Percentiles rank a stretch among this genome's conserved stretches.
Conservation (phyloP, 805 yeast genomes). For the Kodamaea kaohsiungensis region DNA sequence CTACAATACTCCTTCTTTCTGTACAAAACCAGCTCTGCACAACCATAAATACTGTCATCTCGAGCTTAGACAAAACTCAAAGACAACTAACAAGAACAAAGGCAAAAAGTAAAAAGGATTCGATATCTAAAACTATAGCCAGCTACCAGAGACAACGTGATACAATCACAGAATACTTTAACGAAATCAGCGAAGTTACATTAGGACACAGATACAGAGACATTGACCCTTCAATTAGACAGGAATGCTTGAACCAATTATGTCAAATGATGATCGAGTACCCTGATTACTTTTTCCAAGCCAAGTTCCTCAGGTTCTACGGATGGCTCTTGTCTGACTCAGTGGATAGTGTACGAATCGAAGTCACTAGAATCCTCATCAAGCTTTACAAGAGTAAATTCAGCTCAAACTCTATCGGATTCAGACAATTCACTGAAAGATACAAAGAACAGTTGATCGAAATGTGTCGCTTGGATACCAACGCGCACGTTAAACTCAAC, state of each 20-base stretch:
- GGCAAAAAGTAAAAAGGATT: conserved; percentile 46
- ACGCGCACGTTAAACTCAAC: conserved; percentile 51
- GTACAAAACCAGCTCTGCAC: conserved; percentile 64
- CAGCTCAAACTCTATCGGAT: conserved; percentile 50
- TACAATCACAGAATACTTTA: conserved; percentile 56
- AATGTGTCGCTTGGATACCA: conserved; percentile 50
- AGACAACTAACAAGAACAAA: conserved; percentile 38
- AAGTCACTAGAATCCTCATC: conserved; percentile 57
- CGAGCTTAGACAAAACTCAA: conserved; percentile 43
- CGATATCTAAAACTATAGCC: conserved; percentile 44
- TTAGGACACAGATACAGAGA: conserved; percentile 82
- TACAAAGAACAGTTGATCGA: conserved; percentile 66
- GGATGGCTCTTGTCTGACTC: conserved; percentile 87
- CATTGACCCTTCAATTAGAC: conserved; percentile 68
- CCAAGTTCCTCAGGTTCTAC: conserved; percentile 69
- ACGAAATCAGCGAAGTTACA: conserved; percentile 64
- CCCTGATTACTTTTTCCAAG: conserved; percentile 72
- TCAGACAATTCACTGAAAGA: conserved; percentile 77
- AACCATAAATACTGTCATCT: conserved; percentile 38
- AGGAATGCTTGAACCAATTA: conserved; percentile 62
- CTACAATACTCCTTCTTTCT: conserved; percentile 59
- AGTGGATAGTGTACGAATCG: conserved; percentile 58
- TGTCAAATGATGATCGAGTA: conserved; percentile 71
- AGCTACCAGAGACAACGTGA: conserved; percentile 45
- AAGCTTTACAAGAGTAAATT: conserved; percentile 44